Base-by-base conservation (phyloP, 192 early-diverging fungal genomes). In the Coemansia sp. region DNA sequence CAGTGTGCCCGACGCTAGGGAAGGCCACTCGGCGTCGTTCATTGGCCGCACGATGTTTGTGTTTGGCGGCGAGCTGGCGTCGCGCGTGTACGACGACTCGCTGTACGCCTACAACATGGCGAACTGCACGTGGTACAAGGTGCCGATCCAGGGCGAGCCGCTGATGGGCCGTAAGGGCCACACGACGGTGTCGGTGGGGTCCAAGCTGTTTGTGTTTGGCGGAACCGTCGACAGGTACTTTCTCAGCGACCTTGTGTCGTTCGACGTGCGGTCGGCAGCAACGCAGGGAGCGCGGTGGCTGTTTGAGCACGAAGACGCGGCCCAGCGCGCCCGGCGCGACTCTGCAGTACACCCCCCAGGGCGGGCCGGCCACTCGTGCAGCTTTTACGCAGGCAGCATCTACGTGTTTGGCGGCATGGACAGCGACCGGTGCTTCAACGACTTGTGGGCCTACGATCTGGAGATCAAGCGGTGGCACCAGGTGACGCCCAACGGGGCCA, bases 1-100 rank as follows among this genome's bases (percentile, higher is more conserved):
- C 33, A 62, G 56, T 17, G 33, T 74, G 5, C 81, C 81, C 5
- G 53, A 53, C 26, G 63, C 81, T 18, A 69, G 81, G 42, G 72
- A 74, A 32, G 75, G 74, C 53, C 81, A 83, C 26, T 52, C 72
- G 8, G 76, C 76, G 27, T 56, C 76, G 24, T 83, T 83, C 36
- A 79, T 83, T 22, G 72, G 81, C 8, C 75, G 76, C 44, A 75
- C 81, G 27, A 79, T 83, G 81, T 75, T 83, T 68, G 76, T 83
- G 52, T 83, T 83, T 75, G 81, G 81, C 40, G 81, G 81, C 27
- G 72, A 75, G 43, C 36, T 79, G 8, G 63, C 24, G 15, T 57
- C 66, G 8, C 65, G 76, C 9, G 27, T 26, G 12, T 83, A 58
- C 58, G 76, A 75, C 62, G 73, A 83, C 60, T 65, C 39, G 60